These are phyloP conservation scores for Trichoderma sp. DNA, from an alignment of 2,329 filamentous ascomycete species.

Conservation along the genomic window DNA sequence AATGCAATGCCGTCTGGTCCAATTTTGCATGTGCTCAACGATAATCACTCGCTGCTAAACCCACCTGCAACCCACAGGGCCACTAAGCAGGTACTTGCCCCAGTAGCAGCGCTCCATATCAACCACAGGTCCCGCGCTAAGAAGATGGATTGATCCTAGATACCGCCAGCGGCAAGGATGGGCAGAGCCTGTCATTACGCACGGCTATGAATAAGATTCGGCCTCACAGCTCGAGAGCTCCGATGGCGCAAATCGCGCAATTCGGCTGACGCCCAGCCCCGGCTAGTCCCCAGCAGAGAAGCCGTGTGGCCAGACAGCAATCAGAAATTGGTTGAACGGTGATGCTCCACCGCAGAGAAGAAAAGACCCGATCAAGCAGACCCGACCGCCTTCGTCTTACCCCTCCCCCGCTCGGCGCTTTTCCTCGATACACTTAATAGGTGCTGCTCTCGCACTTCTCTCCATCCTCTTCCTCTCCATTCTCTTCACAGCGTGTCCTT, in stretches of 20 bases:
- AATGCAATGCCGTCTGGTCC: neutral
- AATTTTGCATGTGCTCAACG: conserved; percentile 4
- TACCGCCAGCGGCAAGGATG: neutral
- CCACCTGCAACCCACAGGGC: neutral
- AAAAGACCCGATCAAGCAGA: conserved; percentile 12
- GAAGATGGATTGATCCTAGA: neutral
- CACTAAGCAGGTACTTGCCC: neutral
- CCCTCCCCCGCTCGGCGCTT: conserved; percentile 19
- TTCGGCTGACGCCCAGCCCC: conserved; percentile 10
- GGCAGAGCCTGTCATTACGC: conserved; percentile 7
- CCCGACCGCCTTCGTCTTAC: conserved; percentile 16
- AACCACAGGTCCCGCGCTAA: neutral
- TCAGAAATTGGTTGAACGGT: neutral
- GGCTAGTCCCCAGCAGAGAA: neutral
- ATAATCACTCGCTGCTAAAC: neutral
- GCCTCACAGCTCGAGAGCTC: neutral
- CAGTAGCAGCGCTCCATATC: neutral
- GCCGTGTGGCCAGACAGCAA: neutral
- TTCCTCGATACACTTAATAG: conserved; percentile 16
- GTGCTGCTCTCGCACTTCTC: conserved; percentile 1
- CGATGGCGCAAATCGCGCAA: conserved; percentile 20
- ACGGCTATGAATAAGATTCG: conserved; percentile 14
- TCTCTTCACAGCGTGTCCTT: conserved; percentile 15
- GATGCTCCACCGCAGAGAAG: conserved; percentile 1
- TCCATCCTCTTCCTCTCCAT: neutral